A percentile compares a stretch with the other conserved stretches of the same genome.
Evolutionary conservation across 1,284 basidiomycete species (phyloP).

Genomic region (Flammula alnicola): DNA sequence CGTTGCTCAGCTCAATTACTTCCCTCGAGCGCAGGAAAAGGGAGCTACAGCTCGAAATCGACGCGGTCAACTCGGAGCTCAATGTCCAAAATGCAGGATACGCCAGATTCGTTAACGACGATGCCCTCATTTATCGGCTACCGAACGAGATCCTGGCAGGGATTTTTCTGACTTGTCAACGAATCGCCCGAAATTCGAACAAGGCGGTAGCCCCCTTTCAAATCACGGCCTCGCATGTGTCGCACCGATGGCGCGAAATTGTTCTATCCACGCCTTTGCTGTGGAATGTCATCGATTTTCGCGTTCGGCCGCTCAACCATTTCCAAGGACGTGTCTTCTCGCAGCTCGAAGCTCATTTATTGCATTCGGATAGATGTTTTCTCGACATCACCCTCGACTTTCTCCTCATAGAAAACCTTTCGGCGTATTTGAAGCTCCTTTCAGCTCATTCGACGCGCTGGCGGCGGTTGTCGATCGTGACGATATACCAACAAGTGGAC

Average conservation of each 20-base stretch:
- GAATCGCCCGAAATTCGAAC: slow-evolving; percentile 19
- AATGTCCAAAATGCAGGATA: slow-evolving; percentile 31
- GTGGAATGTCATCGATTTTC: slow-evolving; percentile 43
- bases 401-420: slow-evolving; percentile 23
- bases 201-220: slow-evolving; percentile 33
- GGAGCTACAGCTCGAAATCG: slow-evolving; percentile 35
- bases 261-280: slow-evolving; percentile 41
- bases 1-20: too few species aligned
- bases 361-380: slow-evolving; percentile 37
- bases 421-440: slow-evolving; percentile 31
- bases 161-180: slow-evolving; percentile 41
- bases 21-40: slow-evolving; percentile 24
- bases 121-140: slow-evolving; percentile 36
- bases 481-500: slow-evolving; percentile 25
- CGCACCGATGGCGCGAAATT: slow-evolving; percentile 41
- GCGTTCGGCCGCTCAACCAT: slow-evolving; percentile 23
- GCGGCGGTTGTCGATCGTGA: slow-evolving; percentile 39
- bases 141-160: slow-evolving; percentile 43
- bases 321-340: slow-evolving; percentile 14
- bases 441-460: slow-evolving; percentile 39
- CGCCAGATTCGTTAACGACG: slow-evolving; percentile 38
- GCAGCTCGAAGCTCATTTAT: slow-evolving; percentile 35
- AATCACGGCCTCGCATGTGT: slow-evolving; percentile 43
- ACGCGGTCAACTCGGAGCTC: slow-evolving; percentile 35
- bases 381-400: slow-evolving; percentile 40